These are phyloP conservation scores for Ceratocystiopsis brevicomis DNA, from an alignment of 2,329 filamentous ascomycete species.

Conservation along the genomic window DNA sequence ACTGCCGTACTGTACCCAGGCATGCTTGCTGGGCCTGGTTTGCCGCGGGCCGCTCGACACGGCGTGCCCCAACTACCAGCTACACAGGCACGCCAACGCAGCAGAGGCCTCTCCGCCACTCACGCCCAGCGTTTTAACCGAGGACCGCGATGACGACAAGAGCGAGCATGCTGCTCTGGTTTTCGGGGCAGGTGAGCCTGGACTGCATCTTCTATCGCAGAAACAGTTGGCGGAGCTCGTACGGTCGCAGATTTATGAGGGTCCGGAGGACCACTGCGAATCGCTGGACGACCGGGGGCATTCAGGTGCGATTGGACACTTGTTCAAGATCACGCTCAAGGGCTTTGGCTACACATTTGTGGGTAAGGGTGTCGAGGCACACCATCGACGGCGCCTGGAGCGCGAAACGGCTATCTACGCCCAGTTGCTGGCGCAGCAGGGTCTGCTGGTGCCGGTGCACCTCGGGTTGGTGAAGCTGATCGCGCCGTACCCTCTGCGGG, in stretches of 20 bases:
- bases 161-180: neutral
- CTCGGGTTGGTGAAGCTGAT: conserved; percentile 5
- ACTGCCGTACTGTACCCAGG: neutral
- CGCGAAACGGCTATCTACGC: neutral
- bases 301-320: conserved; percentile 1
- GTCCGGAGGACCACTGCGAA: too few species aligned
- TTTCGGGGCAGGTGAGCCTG: too few species aligned
- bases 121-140: too few species aligned
- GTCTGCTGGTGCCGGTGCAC: conserved; percentile 5
- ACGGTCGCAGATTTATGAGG: too few species aligned
- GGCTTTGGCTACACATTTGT: conserved; percentile 8
- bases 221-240: too few species aligned
- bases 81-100: neutral
- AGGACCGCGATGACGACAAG: too few species aligned
- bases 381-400: neutral
- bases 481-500: neutral
- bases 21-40: neutral
- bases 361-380: conserved; percentile 4
- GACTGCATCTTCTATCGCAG: too few species aligned
- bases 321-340: conserved; percentile 7
- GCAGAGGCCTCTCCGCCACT: too few species aligned
- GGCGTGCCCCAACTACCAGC: neutral
- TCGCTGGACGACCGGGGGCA: neutral
- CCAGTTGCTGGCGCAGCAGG: conserved; percentile 3
- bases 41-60: neutral